phyloP scores from a whole-genome alignment of 306 rosid genomes.

The Acacia acuminata region DNA sequence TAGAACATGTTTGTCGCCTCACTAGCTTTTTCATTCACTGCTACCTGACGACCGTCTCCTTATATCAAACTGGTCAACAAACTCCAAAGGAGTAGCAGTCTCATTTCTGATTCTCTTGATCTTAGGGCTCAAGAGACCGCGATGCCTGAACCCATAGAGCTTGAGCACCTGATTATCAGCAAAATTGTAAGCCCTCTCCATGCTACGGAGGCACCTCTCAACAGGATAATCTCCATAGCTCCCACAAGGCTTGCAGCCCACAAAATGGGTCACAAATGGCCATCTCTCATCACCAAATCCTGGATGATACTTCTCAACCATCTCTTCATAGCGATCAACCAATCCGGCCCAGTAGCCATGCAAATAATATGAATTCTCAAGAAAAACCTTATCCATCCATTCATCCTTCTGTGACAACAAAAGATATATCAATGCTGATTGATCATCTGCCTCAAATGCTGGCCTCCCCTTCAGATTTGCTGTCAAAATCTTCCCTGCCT shows the following conservation, averaged over 20 bases:
- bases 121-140: constrained; percentile 92
- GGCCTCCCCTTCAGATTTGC: constrained; percentile 94
- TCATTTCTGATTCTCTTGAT: constrained; percentile 83
- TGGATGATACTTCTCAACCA: constrained; percentile 93
- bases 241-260: constrained; percentile 99
- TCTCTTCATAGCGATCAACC: constrained; percentile 93
- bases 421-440: constrained; percentile 87
- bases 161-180: constrained; percentile 94
- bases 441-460: constrained; percentile 94
- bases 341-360: constrained; percentile 99
- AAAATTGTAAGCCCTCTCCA: constrained; percentile 97
- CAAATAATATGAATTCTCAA: constrained; percentile 88
- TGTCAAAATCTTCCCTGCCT: constrained; percentile 83
- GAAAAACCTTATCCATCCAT: constrained; percentile 94
- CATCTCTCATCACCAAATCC: constrained; percentile 96
- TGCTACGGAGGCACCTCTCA: constrained; percentile 85
- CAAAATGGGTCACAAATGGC: constrained; percentile 98
- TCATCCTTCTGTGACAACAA: constrained; percentile 75
- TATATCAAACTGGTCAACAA: constrained; percentile 61
- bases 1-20: constrained; percentile 26
- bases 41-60: constrained; percentile 38
- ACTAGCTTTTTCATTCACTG: constrained; percentile 45
- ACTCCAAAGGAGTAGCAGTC: constrained; percentile 61
- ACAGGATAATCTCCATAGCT: constrained; percentile 98
- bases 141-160: constrained; percentile 85